phyloP scores from a whole-genome alignment of 306 rosid species.

The Vigna mungo region DNA sequence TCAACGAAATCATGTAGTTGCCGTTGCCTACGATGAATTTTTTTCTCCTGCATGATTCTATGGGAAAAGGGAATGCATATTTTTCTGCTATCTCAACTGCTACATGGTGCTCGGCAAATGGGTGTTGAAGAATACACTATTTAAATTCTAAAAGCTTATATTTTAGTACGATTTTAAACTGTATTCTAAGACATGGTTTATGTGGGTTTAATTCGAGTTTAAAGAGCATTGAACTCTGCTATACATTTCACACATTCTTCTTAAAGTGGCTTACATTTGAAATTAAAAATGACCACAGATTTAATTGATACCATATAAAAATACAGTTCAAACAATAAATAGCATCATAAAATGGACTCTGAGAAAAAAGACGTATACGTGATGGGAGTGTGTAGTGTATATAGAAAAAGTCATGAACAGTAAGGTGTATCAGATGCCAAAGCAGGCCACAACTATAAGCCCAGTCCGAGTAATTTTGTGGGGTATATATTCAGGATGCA shows the following conservation, averaged over 20 bases:
- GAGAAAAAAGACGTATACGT: not conserved
- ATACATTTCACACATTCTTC: not conserved
- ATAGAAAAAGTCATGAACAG: not conserved
- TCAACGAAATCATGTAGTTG: too few relatives aligned
- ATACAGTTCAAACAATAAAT: not conserved
- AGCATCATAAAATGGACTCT: not conserved
- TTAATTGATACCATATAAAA: too few relatives aligned
- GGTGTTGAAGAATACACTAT: too few relatives aligned
- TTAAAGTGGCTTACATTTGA: not conserved
- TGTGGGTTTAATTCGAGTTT: not conserved
- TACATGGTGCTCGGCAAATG: too few relatives aligned
- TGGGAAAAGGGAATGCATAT: too few relatives aligned
- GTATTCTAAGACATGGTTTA: too few relatives aligned
- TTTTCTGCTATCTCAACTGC: too few relatives aligned
- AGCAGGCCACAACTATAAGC: slow-evolving; percentile 4
- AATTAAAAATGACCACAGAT: not conserved
- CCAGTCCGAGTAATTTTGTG: not conserved
- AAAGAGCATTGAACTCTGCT: not conserved
- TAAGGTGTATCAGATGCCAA: not conserved
- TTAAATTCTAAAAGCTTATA: too few relatives aligned
- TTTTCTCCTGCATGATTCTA: too few relatives aligned
- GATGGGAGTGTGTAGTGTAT: not conserved
- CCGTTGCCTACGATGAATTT: too few relatives aligned
- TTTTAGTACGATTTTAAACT: too few relatives aligned
- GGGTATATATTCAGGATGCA: not conserved